These are phyloP conservation scores for Ceratocystis destructans DNA, from an alignment of 2,329 filamentous ascomycete genomes.

Conservation along the genomic window DNA sequence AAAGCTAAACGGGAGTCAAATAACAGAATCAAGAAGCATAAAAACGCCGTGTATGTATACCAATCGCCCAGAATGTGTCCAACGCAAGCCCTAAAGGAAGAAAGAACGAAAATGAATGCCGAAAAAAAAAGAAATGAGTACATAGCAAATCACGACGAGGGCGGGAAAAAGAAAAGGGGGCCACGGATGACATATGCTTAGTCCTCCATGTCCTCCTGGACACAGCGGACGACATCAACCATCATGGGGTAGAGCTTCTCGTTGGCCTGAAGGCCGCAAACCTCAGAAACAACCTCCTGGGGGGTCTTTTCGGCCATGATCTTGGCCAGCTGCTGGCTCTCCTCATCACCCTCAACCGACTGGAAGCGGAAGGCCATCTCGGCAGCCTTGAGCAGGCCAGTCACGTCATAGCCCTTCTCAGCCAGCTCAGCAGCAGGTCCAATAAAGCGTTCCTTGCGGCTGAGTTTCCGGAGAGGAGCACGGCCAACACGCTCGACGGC, in stretches of 20 bases:
- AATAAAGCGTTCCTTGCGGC: conserved; percentile 90
- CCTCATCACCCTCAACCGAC: conserved; percentile 80
- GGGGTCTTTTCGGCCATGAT: conserved; percentile 64
- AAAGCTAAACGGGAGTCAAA: conserved; percentile 5
- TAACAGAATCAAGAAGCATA: background rate
- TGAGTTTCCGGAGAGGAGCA: conserved; percentile 84
- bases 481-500: conserved; percentile 90
- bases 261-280: conserved; percentile 63
- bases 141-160: conserved; percentile 12
- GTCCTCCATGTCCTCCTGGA: conserved; percentile 48
- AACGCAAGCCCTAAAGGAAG: conserved; percentile 10
- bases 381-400: conserved; percentile 63
- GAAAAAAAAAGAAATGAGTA: conserved; percentile 6
- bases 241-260: conserved; percentile 70
- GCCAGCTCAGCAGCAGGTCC: conserved; percentile 81
- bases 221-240: conserved; percentile 65
- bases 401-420: conserved; percentile 59
- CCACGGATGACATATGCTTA: conserved; percentile 1
- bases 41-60: conserved; percentile 13
- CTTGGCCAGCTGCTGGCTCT: conserved; percentile 72
- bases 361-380: conserved; percentile 95
- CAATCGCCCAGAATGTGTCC: conserved; percentile 14
- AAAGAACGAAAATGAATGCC: conserved; percentile 9
- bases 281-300: conserved; percentile 61
- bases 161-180: background rate